Evolutionary conservation across 805 yeast species (phyloP).

Genomic region (Scheffersomyces amazonensis): DNA sequence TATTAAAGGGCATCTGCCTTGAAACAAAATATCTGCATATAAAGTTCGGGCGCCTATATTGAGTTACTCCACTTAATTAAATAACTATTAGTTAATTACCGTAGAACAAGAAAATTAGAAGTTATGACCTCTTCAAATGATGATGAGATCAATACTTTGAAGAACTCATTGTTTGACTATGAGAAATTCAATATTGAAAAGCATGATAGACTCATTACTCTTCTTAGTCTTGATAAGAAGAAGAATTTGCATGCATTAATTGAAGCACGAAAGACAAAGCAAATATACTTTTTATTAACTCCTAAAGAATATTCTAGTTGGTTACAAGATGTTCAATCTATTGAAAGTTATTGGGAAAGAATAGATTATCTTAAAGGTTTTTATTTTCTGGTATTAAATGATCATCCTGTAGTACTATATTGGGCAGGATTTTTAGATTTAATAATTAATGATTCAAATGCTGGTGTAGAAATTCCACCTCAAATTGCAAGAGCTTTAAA

Average conservation of each 20-base stretch:
- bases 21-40: too few species aligned
- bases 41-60: too few species aligned
- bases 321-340: conserved; percentile 14
- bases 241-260: conserved; percentile 4
- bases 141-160: conserved; percentile 7
- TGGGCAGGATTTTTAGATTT: conserved; percentile 20
- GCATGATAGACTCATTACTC: conserved; percentile 15
- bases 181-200: conserved; percentile 11
- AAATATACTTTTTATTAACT: conserved; percentile 7
- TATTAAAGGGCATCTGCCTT: too few species aligned
- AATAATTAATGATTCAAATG: conserved; percentile 1
- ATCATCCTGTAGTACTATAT: conserved; percentile 17
- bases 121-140: too few species aligned
- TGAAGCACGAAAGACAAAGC: conserved; percentile 9
- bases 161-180: conserved; percentile 3
- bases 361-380: conserved; percentile 8
- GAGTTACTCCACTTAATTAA: too few species aligned
- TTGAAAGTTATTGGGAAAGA: conserved; percentile 6
- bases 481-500: conserved; percentile 17
- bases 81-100: too few species aligned
- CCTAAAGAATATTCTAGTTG: conserved; percentile 11
- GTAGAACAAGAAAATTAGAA: too few species aligned
- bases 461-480: neutral
- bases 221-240: conserved; percentile 3
- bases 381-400: conserved; percentile 12